These are phyloP conservation scores for Luzula sylvatica DNA, from an alignment of 176 grass and related monocot species.

Conservation along the genomic window DNA sequence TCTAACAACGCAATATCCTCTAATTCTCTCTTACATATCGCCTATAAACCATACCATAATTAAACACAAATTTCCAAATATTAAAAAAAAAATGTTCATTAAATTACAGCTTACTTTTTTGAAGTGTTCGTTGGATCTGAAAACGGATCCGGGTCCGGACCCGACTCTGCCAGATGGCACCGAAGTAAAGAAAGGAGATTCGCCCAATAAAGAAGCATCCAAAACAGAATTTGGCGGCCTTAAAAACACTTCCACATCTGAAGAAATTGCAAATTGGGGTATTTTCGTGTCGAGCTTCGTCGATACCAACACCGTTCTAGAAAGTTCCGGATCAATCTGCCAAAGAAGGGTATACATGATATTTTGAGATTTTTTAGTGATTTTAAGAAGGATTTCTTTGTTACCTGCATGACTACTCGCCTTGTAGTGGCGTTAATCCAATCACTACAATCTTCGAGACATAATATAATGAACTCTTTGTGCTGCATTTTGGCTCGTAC, in stretches of 20 bases:
- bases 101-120: slow-evolving; percentile 46
- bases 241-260: slow-evolving; percentile 98
- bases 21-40: slow-evolving; percentile 58
- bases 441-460: slow-evolving; percentile 95
- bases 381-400: slow-evolving; percentile 5
- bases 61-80: background rate
- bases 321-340: slow-evolving; percentile 87
- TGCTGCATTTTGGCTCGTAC: slow-evolving; percentile 71
- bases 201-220: slow-evolving; percentile 73
- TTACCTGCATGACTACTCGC: slow-evolving; percentile 89
- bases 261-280: slow-evolving; percentile 68
- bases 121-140: slow-evolving; percentile 84
- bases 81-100: no score
- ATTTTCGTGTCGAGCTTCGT: slow-evolving; percentile 97
- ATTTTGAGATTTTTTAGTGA: background rate
- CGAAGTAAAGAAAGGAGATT: slow-evolving; percentile 90
- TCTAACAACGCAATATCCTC: slow-evolving; percentile 72
- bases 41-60: slow-evolving; percentile 26
- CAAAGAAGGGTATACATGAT: background rate
- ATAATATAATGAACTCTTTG: slow-evolving; percentile 87
- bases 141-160: slow-evolving; percentile 63
- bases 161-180: slow-evolving; percentile 95
- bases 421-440: slow-evolving; percentile 90
- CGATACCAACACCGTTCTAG: slow-evolving; percentile 85
- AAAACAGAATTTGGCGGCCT: slow-evolving; percentile 55